These are phyloP conservation scores for Wickerhamomyces mucosus DNA, from an alignment of 805 yeast genomes.

Conservation along the genomic window DNA sequence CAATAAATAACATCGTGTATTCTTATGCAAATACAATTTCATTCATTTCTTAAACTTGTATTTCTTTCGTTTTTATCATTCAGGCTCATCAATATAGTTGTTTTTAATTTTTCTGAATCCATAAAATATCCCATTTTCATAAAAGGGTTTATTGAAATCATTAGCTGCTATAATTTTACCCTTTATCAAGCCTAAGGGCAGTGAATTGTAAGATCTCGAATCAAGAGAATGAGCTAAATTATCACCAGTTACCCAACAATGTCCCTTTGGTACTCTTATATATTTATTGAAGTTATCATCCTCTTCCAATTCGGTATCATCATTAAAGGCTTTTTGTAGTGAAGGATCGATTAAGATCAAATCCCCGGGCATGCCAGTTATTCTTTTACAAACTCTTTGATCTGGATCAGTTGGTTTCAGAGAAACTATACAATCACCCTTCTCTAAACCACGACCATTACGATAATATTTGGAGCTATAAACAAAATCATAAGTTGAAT, in stretches of 20 bases:
- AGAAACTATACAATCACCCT: constrained; percentile 87
- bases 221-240: constrained; percentile 81
- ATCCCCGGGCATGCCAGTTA: constrained; percentile 97
- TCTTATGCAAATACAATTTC: no score
- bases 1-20: no score
- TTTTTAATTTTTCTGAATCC: constrained; percentile 49
- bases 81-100: constrained; percentile 31
- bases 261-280: constrained; percentile 84
- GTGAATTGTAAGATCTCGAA: constrained; percentile 79
- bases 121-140: constrained; percentile 31
- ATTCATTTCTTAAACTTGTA: no score
- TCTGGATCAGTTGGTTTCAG: constrained; percentile 83
- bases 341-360: constrained; percentile 74
- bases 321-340: constrained; percentile 19
- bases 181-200: constrained; percentile 80
- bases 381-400: constrained; percentile 82
- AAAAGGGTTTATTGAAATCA: constrained; percentile 39
- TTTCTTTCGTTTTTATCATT: no score
- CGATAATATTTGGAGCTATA: constrained; percentile 59
- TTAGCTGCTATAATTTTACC: constrained; percentile 80
- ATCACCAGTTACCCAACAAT: constrained; percentile 96
- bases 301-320: constrained; percentile 7
- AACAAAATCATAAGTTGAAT: constrained; percentile 66
- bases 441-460: constrained; percentile 52
- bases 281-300: constrained; percentile 31